A percentile compares a stretch with the other conserved stretches of the same genome.
phyloP scores from a whole-genome alignment of 2,329 filamentous ascomycete species.

The Diplodia corticola region DNA sequence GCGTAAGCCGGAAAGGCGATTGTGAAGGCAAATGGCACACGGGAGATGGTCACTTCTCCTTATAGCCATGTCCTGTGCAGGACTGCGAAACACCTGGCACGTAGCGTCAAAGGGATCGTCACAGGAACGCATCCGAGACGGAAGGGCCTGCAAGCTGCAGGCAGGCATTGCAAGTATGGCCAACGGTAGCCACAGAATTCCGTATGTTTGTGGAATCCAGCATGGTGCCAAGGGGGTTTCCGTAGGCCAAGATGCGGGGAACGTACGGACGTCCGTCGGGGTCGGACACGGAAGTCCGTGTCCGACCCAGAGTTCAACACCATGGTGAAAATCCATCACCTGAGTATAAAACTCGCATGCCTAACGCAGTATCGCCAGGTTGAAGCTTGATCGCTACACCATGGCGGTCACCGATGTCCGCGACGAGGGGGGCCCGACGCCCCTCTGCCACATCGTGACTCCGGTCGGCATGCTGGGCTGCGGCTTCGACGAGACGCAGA shows the following conservation, averaged over 20 bases:
- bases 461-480: conserved; percentile 55
- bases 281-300: background rate
- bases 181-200: background rate
- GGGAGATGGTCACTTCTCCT: background rate
- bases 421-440: background rate
- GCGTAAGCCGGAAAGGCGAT: no score
- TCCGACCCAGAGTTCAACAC: background rate
- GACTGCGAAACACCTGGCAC: background rate
- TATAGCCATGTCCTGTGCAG: background rate
- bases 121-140: background rate
- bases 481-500: conserved; percentile 44
- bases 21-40: background rate
- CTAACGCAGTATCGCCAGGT: background rate
- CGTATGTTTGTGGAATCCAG: no score
- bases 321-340: no score
- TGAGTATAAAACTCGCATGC: no score
- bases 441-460: conserved; percentile 42
- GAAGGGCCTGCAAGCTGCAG: background rate
- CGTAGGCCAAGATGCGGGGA: background rate
- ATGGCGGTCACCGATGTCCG: background rate
- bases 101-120: background rate
- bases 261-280: background rate
- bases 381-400: background rate
- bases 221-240: background rate
- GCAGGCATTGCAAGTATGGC: background rate